Conservation (phyloP, 2,329 filamentous ascomycete species). For the Claviceps spartinae region DNA sequence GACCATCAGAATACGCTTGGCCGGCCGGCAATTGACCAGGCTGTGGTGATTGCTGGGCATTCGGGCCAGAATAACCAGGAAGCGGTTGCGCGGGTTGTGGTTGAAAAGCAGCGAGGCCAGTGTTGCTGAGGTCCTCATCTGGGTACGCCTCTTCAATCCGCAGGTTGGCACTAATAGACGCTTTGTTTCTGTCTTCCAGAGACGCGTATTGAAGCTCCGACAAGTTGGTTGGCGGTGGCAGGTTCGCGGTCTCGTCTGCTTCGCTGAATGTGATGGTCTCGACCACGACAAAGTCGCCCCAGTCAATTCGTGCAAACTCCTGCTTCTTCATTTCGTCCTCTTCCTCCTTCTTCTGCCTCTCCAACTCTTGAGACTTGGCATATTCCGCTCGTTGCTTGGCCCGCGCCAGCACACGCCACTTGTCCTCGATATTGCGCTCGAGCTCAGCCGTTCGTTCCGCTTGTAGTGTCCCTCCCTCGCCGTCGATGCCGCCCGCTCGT, state of each 20-base stretch:
- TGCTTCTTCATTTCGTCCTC: conserved; percentile 68
- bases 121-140: conserved; percentile 44
- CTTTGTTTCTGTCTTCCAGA: conserved; percentile 84
- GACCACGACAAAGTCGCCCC: conserved; percentile 93
- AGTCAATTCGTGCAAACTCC: conserved; percentile 78
- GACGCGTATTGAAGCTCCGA: conserved; percentile 89
- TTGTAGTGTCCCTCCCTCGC: conserved; percentile 52
- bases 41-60: conserved; percentile 22
- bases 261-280: conserved; percentile 91
- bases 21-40: conserved; percentile 26
- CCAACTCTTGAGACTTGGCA: conserved; percentile 67
- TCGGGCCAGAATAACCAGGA: conserved; percentile 30
- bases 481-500: conserved; percentile 52
- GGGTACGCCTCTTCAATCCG: conserved; percentile 95
- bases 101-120: conserved; percentile 29
- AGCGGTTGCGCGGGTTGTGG: conserved; percentile 26
- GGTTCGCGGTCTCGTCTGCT: conserved; percentile 68
- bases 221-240: conserved; percentile 79
- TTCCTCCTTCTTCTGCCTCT: conserved; percentile 82
- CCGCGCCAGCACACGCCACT: conserved; percentile 63
- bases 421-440: conserved; percentile 62
- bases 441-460: conserved; percentile 61
- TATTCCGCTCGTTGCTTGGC: conserved; percentile 82
- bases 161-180: conserved; percentile 68
- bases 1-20: conserved; percentile 15